phyloP scores from a whole-genome alignment of 441 rosid species.

The Populus tomentosa region DNA sequence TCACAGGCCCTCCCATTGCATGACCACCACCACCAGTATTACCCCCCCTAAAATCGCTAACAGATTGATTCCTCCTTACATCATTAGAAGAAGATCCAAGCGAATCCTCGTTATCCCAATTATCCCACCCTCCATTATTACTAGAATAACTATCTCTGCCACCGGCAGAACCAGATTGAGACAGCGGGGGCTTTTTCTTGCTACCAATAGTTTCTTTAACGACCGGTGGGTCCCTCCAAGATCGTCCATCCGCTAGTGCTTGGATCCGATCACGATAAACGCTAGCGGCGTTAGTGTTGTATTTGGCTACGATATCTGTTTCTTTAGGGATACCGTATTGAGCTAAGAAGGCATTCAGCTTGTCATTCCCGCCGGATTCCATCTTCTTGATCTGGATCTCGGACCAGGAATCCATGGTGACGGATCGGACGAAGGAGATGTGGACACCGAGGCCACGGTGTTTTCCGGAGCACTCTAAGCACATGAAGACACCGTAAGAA shows the following conservation, averaged over 20 bases:
- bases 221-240: slow-evolving; percentile 85
- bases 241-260: slow-evolving; percentile 81
- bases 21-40: slow-evolving; percentile 9
- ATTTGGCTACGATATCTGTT: slow-evolving; percentile 71
- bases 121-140: slow-evolving; percentile 74
- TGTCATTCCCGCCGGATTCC: slow-evolving; percentile 90
- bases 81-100: slow-evolving; percentile 48
- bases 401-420: slow-evolving; percentile 98
- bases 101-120: slow-evolving; percentile 80
- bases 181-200: slow-evolving; percentile 61
- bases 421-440: slow-evolving; percentile 97
- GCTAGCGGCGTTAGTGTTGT: slow-evolving; percentile 81
- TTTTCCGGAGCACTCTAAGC: slow-evolving; percentile 97
- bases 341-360: slow-evolving; percentile 60
- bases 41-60: slow-evolving; percentile 52
- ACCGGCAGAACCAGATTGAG: slow-evolving; percentile 27
- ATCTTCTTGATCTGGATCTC: slow-evolving; percentile 98
- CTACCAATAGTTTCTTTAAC: slow-evolving; percentile 58
- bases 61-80: slow-evolving; percentile 80
- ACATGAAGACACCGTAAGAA: slow-evolving; percentile 96
- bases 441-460: slow-evolving; percentile 98
- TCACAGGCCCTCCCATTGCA: slow-evolving; percentile 39
- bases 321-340: slow-evolving; percentile 77
- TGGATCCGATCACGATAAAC: slow-evolving; percentile 80
- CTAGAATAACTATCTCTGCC: slow-evolving; percentile 26